These are phyloP conservation scores for Crithidia expoeki DNA, from an alignment of 208 protist species.

Conservation along the genomic window DNA sequence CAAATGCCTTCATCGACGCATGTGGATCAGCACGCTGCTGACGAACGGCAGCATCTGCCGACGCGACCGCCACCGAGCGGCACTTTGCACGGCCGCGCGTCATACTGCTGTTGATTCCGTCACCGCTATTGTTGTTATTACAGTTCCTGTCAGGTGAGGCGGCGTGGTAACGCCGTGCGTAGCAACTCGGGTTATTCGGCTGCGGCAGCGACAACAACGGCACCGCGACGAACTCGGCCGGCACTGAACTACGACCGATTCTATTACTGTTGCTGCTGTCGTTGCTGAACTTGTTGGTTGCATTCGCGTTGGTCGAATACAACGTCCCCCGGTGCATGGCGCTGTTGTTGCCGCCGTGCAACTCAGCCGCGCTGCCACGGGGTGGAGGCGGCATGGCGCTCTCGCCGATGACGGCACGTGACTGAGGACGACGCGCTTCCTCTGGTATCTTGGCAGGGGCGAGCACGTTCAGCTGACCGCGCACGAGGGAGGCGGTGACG, in stretches of 20 bases:
- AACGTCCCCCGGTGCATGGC: not conserved
- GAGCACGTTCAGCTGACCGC: constrained; percentile 57
- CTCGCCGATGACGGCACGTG: not conserved
- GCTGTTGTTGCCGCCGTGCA: not conserved
- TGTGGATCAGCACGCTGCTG: not conserved
- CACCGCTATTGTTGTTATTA: not conserved
- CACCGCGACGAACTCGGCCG: not conserved
- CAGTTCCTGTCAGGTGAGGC: not conserved
- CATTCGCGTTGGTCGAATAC: too few species aligned
- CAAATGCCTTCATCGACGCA: not conserved
- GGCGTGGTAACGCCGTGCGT: not conserved
- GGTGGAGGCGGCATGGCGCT: not conserved
- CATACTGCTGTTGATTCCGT: too few species aligned
- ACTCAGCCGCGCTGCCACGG: not conserved
- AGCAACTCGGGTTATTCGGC: not conserved
- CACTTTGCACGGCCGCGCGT: not conserved
- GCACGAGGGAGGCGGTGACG: constrained; percentile 64
- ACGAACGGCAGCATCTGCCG: too few species aligned
- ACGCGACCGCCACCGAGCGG: not conserved
- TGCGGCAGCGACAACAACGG: not conserved
- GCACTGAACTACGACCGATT: not conserved
- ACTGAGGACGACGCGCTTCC: constrained; percentile 7
- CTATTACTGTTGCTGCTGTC: not conserved
- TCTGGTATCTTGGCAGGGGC: constrained; percentile 12
- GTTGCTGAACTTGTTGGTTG: not conserved